phyloP scores from a whole-genome alignment of 2,329 filamentous ascomycete species.

The Alternaria incomplexa region DNA sequence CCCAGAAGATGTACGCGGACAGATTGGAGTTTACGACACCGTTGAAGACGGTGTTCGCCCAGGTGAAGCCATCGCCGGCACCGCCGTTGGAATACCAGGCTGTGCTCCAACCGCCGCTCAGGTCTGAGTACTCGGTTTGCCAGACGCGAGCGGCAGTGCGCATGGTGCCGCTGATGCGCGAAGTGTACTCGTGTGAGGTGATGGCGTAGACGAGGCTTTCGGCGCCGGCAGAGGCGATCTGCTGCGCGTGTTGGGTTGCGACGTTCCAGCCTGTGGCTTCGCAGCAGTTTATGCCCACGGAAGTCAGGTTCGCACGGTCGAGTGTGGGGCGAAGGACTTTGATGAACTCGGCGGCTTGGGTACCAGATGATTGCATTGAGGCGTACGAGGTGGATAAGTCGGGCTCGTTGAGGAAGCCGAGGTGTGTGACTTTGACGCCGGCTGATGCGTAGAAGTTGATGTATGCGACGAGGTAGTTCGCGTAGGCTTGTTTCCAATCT shows the following conservation, averaged over 20 bases:
- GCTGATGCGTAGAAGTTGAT: conserved; percentile 50
- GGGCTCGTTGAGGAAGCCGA: conserved; percentile 57
- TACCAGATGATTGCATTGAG: conserved; percentile 55
- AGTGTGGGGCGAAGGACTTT: not conserved
- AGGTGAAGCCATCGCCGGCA: not conserved
- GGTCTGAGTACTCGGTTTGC: not conserved
- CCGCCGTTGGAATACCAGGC: not conserved
- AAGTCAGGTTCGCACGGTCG: not conserved
- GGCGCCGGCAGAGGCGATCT: not conserved
- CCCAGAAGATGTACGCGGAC: conserved; percentile 63
- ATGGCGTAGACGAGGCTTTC: not conserved
- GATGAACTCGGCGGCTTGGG: conserved; percentile 3
- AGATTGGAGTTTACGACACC: conserved; percentile 57
- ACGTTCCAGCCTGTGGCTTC: not conserved
- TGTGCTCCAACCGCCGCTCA: not conserved
- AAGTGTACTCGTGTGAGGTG: not conserved
- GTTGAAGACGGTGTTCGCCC: not conserved
- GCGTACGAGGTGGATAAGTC: conserved; percentile 52
- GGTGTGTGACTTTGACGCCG: conserved; percentile 50
- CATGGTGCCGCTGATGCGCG: not conserved
- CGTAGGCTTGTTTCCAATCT: conserved; percentile 58
- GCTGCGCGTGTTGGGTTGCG: not conserved
- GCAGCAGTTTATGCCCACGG: not conserved
- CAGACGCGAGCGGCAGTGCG: not conserved
- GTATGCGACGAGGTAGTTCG: conserved; percentile 57